Evolutionary conservation across 768 basidiomycete genomes (phyloP), one percentile per base, ranked within the genome.

Genomic region (Phanerochaete carnosa): DNA sequence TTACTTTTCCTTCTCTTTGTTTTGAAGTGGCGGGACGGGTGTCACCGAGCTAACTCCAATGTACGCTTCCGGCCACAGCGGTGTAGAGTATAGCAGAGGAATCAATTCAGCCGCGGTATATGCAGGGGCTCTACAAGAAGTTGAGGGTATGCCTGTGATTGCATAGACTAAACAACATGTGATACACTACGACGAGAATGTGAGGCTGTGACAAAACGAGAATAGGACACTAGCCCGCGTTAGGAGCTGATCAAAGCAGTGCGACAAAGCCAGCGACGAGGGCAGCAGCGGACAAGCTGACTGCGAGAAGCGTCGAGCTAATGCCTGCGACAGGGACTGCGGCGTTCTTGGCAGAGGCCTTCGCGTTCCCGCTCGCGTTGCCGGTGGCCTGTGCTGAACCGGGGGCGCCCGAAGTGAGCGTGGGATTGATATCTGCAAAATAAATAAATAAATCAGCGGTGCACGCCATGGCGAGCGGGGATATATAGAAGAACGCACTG

Each of bases 301-400:
- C 60, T 7, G 46, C 32, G 30, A 54, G 22, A 47, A 64, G 53
- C 45, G 47, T 28, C n/a, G 51, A 50, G 59, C 53, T 55, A 32
- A 59, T 39, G 29, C 55, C 52, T 4, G 6, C 84, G 50, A 64
- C 39, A 23, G 54, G 46, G 25, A 49, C 60, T 19, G 63, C 25
- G 55, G 62, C 60, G 50, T 57, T 58, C 35, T 60, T 59, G 15
- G 64, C 29, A n/a, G n/a, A n/a, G n/a, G n/a, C n/a, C n/a, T n/a
- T n/a, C 54, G 45, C 51, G 45, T 56, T 43, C 13, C 35, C 52
- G 54, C 66, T 67, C 22, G 74, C 23, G 58, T 51, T 59, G 53
- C 67, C 67, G 16, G 73, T 75, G 22, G 71, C 66, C 55, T 74
- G 67, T 2, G 68, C 71, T 2, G 72, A 73, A 43, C 75, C 76